phyloP scores from a whole-genome alignment of 495 filamentous ascomycete genomes.

The Aspergillus conjunctus region DNA sequence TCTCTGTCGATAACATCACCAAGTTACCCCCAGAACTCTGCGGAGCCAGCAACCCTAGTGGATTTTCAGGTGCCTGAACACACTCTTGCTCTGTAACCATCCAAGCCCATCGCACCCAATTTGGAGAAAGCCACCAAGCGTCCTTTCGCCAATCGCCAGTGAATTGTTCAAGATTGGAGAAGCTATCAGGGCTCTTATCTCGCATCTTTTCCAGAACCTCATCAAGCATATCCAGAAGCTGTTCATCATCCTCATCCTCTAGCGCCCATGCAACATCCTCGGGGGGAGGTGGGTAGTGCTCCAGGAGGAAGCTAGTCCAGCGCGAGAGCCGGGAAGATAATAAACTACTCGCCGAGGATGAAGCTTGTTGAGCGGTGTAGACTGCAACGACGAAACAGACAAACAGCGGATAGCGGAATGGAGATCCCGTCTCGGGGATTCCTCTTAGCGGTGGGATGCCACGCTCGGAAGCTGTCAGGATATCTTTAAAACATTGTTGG shows the following conservation, averaged over 20 bases:
- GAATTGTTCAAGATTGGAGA: conserved; percentile 20
- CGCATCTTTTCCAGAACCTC: conserved; percentile 24
- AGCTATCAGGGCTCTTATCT: conserved; percentile 13
- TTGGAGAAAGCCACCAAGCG: conserved; percentile 43
- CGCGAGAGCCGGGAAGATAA: conserved; percentile 36
- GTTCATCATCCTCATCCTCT: conserved; percentile 35
- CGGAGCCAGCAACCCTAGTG: conserved; percentile 34
- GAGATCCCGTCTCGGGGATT: conserved; percentile 17
- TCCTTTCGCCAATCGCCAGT: conserved; percentile 25
- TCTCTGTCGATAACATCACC: conserved; percentile 36
- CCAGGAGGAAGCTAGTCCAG: conserved; percentile 43
- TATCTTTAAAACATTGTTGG: conserved; percentile 30
- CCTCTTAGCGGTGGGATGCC: conserved; percentile 28
- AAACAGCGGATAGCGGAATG: conserved; percentile 35
- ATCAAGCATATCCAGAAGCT: conserved; percentile 28
- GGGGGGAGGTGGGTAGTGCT: conserved; percentile 36
- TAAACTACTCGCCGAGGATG: conserved; percentile 10
- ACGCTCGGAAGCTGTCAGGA: conserved; percentile 24
- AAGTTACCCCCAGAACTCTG: conserved; percentile 21
- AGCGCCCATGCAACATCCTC: conserved; percentile 34
- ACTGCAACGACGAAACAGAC: conserved; percentile 29
- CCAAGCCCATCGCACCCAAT: conserved; percentile 49
- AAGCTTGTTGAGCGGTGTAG: conserved; percentile 13
- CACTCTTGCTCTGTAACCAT: conserved; percentile 42
- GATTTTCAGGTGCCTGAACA: conserved; percentile 42